phyloP scores from a whole-genome alignment of 116 monocot species.

The Zostera marina region DNA sequence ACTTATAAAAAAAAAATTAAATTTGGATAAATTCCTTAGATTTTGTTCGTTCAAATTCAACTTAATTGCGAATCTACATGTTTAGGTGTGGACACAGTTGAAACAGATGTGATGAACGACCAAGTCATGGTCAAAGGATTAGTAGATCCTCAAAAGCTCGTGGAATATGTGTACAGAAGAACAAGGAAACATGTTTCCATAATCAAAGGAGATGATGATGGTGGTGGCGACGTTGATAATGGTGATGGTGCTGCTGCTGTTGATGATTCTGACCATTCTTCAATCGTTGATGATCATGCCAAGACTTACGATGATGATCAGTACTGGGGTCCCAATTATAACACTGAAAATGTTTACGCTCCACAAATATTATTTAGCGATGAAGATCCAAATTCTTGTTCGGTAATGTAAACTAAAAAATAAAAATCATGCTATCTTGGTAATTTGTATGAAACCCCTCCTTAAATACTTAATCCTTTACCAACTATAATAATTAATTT shows the following conservation, averaged over 20 bases:
- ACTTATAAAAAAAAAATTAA: too few relatives aligned
- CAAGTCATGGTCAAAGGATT: conserved; percentile 43
- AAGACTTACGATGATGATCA: conserved; percentile 22
- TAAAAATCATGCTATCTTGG: too few relatives aligned
- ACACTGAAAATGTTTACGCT: conserved; percentile 23
- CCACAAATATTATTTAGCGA: conserved; percentile 57
- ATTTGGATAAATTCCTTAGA: too few relatives aligned
- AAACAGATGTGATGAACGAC: conserved; percentile 28
- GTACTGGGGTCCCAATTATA: conserved; percentile 21
- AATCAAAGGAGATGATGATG: conserved; percentile 24
- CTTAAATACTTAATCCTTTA: too few relatives aligned
- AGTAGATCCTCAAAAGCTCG: conserved; percentile 41
- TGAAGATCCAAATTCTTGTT: conserved; percentile 69
- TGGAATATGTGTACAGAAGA: conserved; percentile 32
- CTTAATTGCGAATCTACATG: too few relatives aligned
- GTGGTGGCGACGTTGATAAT: conserved; percentile 5
- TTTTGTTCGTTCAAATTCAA: too few relatives aligned
- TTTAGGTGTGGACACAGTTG: conserved; percentile 61
- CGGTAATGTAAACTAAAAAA: conserved; percentile 27
- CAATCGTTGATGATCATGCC: too few relatives aligned
- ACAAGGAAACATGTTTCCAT: conserved; percentile 44
- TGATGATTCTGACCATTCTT: too few relatives aligned
- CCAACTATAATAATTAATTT: too few relatives aligned
- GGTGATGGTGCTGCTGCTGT: conserved; percentile 9
- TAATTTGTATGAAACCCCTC: too few relatives aligned